A percentile compares a stretch with the other conserved stretches of the same genome.
phyloP scores from a whole-genome alignment of 1,139 yeast genomes.

The Geotrichum aggregatum region DNA sequence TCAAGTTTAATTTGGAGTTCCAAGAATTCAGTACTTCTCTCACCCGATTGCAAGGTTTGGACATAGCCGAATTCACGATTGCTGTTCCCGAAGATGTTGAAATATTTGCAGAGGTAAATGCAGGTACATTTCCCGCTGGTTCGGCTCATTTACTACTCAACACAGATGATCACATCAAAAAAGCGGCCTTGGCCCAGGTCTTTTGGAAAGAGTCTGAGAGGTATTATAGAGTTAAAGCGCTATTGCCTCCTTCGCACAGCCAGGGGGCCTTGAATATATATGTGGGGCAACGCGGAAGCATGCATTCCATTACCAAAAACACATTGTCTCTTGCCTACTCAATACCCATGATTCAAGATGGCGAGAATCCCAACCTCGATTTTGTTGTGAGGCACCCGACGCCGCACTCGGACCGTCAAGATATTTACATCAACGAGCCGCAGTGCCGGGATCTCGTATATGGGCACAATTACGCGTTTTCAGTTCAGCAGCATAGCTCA shows the following conservation, averaged over 20 bases:
- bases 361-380: conserved; percentile 42
- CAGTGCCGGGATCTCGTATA: conserved; percentile 61
- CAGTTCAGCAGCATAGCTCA: conserved; percentile 18
- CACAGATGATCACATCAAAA: conserved; percentile 34
- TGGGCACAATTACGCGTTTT: conserved; percentile 59
- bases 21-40: conserved; percentile 73
- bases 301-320: conserved; percentile 51
- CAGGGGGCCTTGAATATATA: conserved; percentile 74
- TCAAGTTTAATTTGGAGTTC: conserved; percentile 54
- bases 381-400: conserved; percentile 23
- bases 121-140: conserved; percentile 29
- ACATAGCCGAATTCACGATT: conserved; percentile 72
- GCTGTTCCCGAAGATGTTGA: conserved; percentile 69
- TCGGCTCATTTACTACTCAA: conserved; percentile 24
- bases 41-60: conserved; percentile 67
- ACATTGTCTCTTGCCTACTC: conserved; percentile 70
- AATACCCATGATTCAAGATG: conserved; percentile 73
- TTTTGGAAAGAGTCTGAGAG: conserved; percentile 62
- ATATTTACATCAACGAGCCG: conserved; percentile 77
- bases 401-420: conserved; percentile 44
- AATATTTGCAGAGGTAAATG: conserved; percentile 50
- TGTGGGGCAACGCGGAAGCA: conserved; percentile 64
- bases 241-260: conserved; percentile 61
- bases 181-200: conserved; percentile 64
- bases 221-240: conserved; percentile 72